A percentile compares a stretch with the other conserved stretches of the same genome.
Evolutionary conservation across 768 basidiomycete species (phyloP).

Genomic region (Podaxis mareebaensis): DNA sequence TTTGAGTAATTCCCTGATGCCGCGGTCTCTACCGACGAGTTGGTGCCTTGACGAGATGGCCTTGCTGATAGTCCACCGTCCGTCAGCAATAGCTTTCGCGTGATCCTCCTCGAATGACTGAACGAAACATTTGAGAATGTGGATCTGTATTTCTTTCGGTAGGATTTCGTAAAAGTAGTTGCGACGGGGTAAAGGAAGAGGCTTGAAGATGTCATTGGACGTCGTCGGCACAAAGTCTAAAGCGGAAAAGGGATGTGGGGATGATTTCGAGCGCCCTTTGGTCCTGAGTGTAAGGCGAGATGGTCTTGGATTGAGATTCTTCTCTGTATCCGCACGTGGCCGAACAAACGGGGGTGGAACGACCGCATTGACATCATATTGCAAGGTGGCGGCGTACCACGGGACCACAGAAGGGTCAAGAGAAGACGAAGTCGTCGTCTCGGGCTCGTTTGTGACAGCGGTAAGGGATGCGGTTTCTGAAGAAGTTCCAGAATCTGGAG

Average conservation of each 20-base stretch:
- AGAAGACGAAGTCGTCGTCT: not conserved
- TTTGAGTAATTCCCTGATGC: constrained; percentile 75
- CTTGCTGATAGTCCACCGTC: constrained; percentile 59
- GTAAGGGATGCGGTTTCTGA: constrained; percentile 2
- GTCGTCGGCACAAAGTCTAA: constrained; percentile 58
- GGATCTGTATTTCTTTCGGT: constrained; percentile 70
- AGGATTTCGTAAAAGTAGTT: constrained; percentile 71
- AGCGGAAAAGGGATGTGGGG: constrained; percentile 59
- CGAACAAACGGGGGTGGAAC: constrained; percentile 4
- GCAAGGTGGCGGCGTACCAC: constrained; percentile 12
- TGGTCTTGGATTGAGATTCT: constrained; percentile 20
- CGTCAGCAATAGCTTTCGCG: constrained; percentile 39
- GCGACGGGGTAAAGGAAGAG: constrained; percentile 47
- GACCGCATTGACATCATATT: constrained; percentile 7
- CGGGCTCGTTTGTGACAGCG: not conserved
- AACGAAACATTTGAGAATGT: constrained; percentile 57
- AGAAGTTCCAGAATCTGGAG: constrained; percentile 1
- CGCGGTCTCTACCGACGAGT: constrained; percentile 78
- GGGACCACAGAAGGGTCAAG: constrained; percentile 7
- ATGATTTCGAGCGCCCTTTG: constrained; percentile 65
- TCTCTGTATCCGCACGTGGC: not conserved
- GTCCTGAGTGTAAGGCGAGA: constrained; percentile 33
- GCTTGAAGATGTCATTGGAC: constrained; percentile 51
- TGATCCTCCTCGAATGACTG: constrained; percentile 62
- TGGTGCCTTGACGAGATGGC: constrained; percentile 62